These are phyloP conservation scores for Chrysoporthe deuterocubensis DNA, from an alignment of 2,329 filamentous ascomycete genomes.

Conservation along the genomic window DNA sequence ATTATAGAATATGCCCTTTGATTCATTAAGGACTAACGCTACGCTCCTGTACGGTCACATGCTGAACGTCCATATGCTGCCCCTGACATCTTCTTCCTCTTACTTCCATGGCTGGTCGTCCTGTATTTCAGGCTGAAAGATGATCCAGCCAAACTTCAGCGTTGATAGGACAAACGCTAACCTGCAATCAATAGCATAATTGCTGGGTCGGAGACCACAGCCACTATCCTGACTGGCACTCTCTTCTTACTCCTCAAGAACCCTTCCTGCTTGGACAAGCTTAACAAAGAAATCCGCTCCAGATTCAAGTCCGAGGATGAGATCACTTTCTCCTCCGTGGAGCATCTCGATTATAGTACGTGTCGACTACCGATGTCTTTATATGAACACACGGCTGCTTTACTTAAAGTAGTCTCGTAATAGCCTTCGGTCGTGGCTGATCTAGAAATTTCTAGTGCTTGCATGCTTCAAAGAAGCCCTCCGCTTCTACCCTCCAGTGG, in stretches of 20 bases:
- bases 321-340: slow-evolving; percentile 40
- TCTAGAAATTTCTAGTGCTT: slow-evolving; percentile 30
- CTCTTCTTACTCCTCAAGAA: slow-evolving; percentile 38
- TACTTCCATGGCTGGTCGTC: no score
- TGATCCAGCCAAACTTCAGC: no score
- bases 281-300: slow-evolving; percentile 44
- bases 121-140: not conserved
- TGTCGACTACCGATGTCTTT: slow-evolving; percentile 40
- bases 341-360: slow-evolving; percentile 44
- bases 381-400: not conserved
- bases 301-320: slow-evolving; percentile 41
- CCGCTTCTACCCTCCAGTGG: slow-evolving; percentile 41
- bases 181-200: slow-evolving; percentile 29
- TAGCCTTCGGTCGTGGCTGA: not conserved
- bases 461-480: slow-evolving; percentile 43
- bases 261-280: slow-evolving; percentile 35
- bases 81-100: no score
- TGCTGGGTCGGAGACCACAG: slow-evolving; percentile 42
- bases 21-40: slow-evolving; percentile 21
- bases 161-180: not conserved
- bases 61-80: not conserved
- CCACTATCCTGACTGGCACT: slow-evolving; percentile 37
- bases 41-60: slow-evolving; percentile 6
- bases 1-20: slow-evolving; percentile 30
- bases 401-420: no score